Evolutionary conservation across 257 asterid species (phyloP).

Genomic region (Nicotiana tabacum): DNA sequence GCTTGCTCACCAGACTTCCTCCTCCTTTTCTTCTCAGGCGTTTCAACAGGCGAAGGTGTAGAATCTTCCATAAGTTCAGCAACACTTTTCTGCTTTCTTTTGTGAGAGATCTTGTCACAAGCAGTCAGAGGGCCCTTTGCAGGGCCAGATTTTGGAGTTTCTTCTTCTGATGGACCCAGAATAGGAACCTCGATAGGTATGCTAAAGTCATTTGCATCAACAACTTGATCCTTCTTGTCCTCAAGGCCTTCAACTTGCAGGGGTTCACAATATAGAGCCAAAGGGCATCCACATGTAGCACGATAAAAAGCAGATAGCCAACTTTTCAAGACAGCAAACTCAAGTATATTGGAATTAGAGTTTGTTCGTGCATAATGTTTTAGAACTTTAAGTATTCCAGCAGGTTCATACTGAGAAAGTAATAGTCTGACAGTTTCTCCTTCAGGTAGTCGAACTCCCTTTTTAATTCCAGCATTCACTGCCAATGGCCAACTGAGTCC

Average conservation of each 20-base stretch:
- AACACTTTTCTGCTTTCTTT: constrained; percentile 67
- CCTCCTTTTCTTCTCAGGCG: constrained; percentile 25
- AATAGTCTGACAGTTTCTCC: constrained; percentile 35
- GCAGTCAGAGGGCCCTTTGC: constrained; percentile 16
- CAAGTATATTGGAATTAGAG: constrained; percentile 32
- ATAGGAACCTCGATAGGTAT: constrained; percentile 36
- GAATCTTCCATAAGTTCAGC: constrained; percentile 44
- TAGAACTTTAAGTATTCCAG: constrained; percentile 33
- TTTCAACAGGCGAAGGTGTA: constrained; percentile 7
- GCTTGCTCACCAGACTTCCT: constrained; percentile 22
- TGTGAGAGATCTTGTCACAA: constrained; percentile 27
- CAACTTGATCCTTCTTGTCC: constrained; percentile 21
- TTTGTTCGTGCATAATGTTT: constrained; percentile 17
- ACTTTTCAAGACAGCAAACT: constrained; percentile 45
- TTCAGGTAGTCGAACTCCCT: constrained; percentile 48
- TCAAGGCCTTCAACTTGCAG: constrained; percentile 61
- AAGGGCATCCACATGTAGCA: constrained; percentile 26
- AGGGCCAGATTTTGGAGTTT: constrained; percentile 15
- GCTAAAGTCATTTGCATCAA: constrained; percentile 18
- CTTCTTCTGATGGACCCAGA: constrained; percentile 40
- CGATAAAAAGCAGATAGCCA: constrained; percentile 58
- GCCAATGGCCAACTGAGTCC: constrained; percentile 36
- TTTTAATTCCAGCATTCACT: constrained; percentile 49
- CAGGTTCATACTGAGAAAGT: constrained; percentile 33
- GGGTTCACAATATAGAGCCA: constrained; percentile 37